phyloP scores from a whole-genome alignment of 2,329 filamentous ascomycete species.

The Cylindrodendrum hubeiense region DNA sequence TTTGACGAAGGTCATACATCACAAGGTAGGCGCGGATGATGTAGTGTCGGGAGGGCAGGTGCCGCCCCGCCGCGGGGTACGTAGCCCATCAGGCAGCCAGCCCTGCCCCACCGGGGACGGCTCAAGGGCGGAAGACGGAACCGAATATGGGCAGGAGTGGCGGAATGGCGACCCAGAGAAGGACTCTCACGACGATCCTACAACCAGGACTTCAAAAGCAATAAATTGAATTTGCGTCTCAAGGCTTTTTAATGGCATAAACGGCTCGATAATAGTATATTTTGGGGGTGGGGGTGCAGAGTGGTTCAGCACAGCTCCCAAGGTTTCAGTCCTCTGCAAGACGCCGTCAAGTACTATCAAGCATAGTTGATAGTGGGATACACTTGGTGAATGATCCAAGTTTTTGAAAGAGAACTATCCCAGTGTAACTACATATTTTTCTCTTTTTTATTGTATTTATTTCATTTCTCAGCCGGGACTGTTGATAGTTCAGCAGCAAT shows the following conservation, averaged over 20 bases:
- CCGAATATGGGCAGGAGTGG: neutral
- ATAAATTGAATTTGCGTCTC: neutral
- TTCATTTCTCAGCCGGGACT: too few species aligned
- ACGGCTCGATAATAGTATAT: neutral
- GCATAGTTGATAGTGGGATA: too few species aligned
- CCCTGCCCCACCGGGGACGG: slow-evolving; percentile 20
- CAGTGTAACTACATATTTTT: too few species aligned
- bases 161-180: too few species aligned
- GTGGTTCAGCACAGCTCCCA: neutral
- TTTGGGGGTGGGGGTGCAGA: neutral
- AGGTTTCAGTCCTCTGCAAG: neutral
- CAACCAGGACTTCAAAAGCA: neutral
- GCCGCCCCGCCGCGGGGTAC: slow-evolving; percentile 43
- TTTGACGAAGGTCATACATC: slow-evolving; percentile 40
- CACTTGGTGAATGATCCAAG: too few species aligned
- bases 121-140: neutral
- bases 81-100: slow-evolving; percentile 23
- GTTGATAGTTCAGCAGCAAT: too few species aligned
- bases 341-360: too few species aligned
- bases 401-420: too few species aligned
- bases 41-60: slow-evolving; percentile 38
- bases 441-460: too few species aligned
- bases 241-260: neutral
- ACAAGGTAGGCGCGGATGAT: slow-evolving; percentile 39
- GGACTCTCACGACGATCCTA: neutral